Base-by-base conservation (phyloP, 2,329 filamentous ascomycete genomes). In the Fusarium marasasianum region DNA sequence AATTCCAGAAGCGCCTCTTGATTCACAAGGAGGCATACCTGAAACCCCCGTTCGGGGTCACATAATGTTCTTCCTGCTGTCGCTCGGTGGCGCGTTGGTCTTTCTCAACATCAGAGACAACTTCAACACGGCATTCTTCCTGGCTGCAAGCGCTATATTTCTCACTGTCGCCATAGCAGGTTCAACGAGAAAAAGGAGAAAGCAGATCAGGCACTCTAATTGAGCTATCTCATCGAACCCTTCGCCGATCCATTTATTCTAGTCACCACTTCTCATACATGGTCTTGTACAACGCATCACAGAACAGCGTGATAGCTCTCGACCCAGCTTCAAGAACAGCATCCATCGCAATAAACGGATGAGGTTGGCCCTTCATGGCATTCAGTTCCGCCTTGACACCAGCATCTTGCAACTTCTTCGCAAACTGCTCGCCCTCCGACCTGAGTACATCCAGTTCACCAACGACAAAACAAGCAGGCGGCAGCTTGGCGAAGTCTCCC, bases 271-370 rank as follows among this genome's bases (percentile, higher is more conserved):
- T 45, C 40, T 69, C 33, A 15, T 70, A 70, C 66, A 70, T 53
- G 2, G 59, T 37, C 14, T 31, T 59, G 2, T 70, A 59, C 12
- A 70, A 17, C 33, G 66, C 47, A 10, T 70, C 51, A 1, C 66
- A 70, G 17, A 70, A 70, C 3, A 70, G 8, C 0, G 59, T 41
- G 2, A 70, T 70, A 1, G 66, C 66, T 26, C 26, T 59, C 4
- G 67, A 59, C 1, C 67, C 67, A 35, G 66, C 66, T 15, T 70
- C 59, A 2, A 70, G 33, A 3, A 65, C 67, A 1, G 66, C 66
- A 37, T 65, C 66, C 66, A 70, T 70, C 6, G 67, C 66, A n/a
- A 70, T 70, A 0, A 70, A 70, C 0, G 66, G 66, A n/a, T 70
- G 67, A 6, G 67, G 67, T 1, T 70, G 67, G 2, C 67, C 53